Evolutionary conservation across 352 stramenopile genomes (phyloP), one percentile per base, ranked within the genome.

Genomic region (Globisporangium barbulae): DNA sequence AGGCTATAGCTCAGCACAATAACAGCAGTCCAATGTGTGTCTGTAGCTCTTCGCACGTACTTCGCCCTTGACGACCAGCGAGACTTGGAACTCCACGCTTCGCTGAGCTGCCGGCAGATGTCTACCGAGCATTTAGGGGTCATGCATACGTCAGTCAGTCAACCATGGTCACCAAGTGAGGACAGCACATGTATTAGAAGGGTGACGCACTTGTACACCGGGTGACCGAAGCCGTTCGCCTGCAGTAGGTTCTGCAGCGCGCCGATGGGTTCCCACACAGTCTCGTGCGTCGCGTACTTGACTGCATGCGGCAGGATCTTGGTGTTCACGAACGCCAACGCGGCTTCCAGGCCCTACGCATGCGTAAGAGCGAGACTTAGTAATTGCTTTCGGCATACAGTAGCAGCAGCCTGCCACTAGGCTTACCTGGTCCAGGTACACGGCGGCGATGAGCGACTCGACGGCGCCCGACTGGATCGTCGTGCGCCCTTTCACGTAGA

Each of bases 391-490:
- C 5, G 17, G 22, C 42, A 48, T 17, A 22, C 7, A 28, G 25
- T 2, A 28, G 6, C 15, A 48, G 42, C 17, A 48, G 17, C 61
- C 49, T 7, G 28, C 61, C 21, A 53, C 37, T 22, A 61, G 9
- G 54, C 64, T 3, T 17, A 85, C 76, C 74, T 92, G 79, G 44
- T 93, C 84, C 25, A 93, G 48, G 64, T 93, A 93, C 19, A 93
- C 71, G 0, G 82, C 84, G 1, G 79, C 84, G 73, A 93, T 91
- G 25, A 93, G 66, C n/a, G 84, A 72, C 54, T 95, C 84, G 17
- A 95, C 67, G 1, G 83, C 83, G 10, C 85, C 85, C 0, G 86
- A 82, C 42, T 91, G 78, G 67, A 95, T 90, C 0, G 86, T 95
- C 30, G 67, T 70, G 10, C 81, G 71, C 17, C 79, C 81, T 72